A percentile compares a stretch with the other conserved stretches of the same genome.
Conservation (phyloP, 257 asterid species). For the Scutellaria barbata region DNA sequence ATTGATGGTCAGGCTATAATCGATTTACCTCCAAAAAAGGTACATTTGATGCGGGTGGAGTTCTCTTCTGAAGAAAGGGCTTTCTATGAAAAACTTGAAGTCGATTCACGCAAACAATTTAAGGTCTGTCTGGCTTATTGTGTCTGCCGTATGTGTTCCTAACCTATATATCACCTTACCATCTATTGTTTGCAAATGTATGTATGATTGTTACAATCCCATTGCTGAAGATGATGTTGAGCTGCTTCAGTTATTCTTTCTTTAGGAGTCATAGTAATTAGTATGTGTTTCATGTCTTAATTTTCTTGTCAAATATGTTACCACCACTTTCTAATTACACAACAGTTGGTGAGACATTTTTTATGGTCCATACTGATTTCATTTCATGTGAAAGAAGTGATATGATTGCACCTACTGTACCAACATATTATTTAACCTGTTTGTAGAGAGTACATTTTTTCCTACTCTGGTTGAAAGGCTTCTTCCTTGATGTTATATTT, state of each 20-base stretch:
- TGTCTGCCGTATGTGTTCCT: background rate
- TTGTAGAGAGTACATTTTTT: slow-evolving; percentile 10
- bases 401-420: slow-evolving; percentile 7
- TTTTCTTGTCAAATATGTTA: background rate
- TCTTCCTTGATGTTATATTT: background rate
- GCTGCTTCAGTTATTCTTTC: background rate
- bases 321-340: background rate
- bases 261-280: slow-evolving; percentile 2
- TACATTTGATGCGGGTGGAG: slow-evolving; percentile 65
- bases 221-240: background rate
- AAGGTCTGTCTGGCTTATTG: slow-evolving; percentile 59
- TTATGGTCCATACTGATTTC: slow-evolving; percentile 1
- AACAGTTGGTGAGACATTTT: slow-evolving; percentile 5
- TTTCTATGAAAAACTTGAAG: slow-evolving; percentile 77
- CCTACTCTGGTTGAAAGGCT: slow-evolving; percentile 13
- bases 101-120: slow-evolving; percentile 83
- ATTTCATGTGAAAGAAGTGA: slow-evolving; percentile 25
- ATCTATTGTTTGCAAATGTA: slow-evolving; percentile 16
- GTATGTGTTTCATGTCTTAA: background rate
- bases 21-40: slow-evolving; percentile 77
- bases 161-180: slow-evolving; percentile 21
- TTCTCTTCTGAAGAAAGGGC: slow-evolving; percentile 82
- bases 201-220: slow-evolving; percentile 14
- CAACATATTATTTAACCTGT: slow-evolving; percentile 13
- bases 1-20: slow-evolving; percentile 83